Conservation (phyloP, 805 yeast species). For the Ogataea pini region DNA sequence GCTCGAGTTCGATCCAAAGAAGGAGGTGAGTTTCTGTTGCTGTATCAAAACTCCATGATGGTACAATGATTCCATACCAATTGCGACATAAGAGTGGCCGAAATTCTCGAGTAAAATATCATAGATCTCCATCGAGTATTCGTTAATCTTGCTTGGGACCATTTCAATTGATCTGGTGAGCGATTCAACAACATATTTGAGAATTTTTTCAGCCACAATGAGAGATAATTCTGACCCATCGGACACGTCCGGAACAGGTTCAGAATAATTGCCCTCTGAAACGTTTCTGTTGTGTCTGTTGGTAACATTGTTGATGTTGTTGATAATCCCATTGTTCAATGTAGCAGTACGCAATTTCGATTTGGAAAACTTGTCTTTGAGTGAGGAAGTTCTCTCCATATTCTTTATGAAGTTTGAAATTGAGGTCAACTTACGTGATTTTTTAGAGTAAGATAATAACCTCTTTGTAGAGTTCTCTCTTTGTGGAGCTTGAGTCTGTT, state of each 20-base stretch:
- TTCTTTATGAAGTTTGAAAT: constrained; percentile 52
- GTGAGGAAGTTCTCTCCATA: constrained; percentile 44
- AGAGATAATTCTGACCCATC: constrained; percentile 37
- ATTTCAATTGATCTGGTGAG: constrained; percentile 76
- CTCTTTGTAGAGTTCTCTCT: constrained; percentile 19
- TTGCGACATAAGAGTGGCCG: constrained; percentile 72
- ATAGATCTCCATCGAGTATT: constrained; percentile 62
- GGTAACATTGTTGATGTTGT: constrained; percentile 4
- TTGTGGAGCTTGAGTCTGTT: constrained; percentile 6
- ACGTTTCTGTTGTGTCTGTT: constrained; percentile 2
- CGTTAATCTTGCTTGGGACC: constrained; percentile 60
- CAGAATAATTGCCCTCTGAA: constrained; percentile 11
- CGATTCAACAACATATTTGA: constrained; percentile 74
- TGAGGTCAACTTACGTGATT: constrained; percentile 28
- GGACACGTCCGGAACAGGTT: constrained; percentile 16
- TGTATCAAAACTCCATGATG: constrained; percentile 30
- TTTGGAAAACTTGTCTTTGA: constrained; percentile 30
- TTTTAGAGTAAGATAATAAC: constrained; percentile 21
- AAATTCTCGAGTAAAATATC: constrained; percentile 67
- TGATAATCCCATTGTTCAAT: constrained; percentile 17
- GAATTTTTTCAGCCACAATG: constrained; percentile 56
- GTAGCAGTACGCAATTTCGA: constrained; percentile 8
- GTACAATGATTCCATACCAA: constrained; percentile 72
- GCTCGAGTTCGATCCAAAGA: constrained; percentile 26
- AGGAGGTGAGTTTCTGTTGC: constrained; percentile 29